Base-by-base conservation (phyloP, 148 eudicot genomes). In the Amaranthus hypochondriacus region DNA sequence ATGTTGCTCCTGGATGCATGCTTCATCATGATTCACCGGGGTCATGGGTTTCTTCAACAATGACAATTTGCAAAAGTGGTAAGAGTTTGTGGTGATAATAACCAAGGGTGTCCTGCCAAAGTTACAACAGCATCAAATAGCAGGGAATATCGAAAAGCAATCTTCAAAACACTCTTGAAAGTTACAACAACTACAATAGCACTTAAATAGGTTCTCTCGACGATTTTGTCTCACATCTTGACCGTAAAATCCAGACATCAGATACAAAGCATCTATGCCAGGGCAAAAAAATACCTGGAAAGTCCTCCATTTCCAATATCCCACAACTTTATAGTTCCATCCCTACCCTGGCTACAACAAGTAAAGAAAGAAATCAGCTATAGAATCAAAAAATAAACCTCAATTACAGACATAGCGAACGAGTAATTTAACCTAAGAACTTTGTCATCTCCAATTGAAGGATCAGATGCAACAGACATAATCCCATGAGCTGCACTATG, bases 51-150 rank as follows among this genome's bases (percentile, higher is more conserved):
- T 84, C 77, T 83, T 85, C 47, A 90, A 87, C 65, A 91, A 60
- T 2, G 96, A 91, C 52, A 93, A 81, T 76, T 89, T 91, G 87
- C 98, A 93, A 62, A 91, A 91, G 83, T 88, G 92, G 76, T 91
- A 91, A 48, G 90, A 72, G 59, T 89, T 87, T 68, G 91, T 88
- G 73, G 78, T 80, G 62, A 93, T 80, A 62, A 89, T 80, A 62
- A 83, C 52, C 56, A 69, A 83, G 42, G 94, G 98, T 44, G 50
- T 83, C 86, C 96, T 90, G 89, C 74, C 53, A 54, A 68, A 71
- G 57, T 49, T 46, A 4, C 28, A 14, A 9, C 74, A 5, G 55
- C 55, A 70, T 6, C 46, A 4, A 53, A 52, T 6, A 50, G 10
- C 58, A 68, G n/a, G 43, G 46, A 15, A 15, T 4, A n/a, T 12